Conservation (phyloP, 768 basidiomycete species). For the Boletus speciosus region DNA sequence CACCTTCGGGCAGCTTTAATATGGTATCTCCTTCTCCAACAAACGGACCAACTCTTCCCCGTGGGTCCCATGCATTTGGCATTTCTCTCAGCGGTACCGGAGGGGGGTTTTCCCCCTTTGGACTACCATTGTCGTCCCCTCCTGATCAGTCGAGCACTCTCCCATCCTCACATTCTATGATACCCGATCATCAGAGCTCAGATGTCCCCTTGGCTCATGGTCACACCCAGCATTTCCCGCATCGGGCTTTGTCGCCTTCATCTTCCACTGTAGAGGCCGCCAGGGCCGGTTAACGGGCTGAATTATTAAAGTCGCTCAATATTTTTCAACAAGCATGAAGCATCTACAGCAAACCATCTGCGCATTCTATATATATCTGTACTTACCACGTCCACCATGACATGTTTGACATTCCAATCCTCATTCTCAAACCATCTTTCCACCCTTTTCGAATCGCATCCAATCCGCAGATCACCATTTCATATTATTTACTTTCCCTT, state of each 20-base stretch:
- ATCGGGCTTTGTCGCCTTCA: constrained; percentile 37
- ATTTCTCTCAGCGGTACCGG: constrained; percentile 27
- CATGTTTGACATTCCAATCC: constrained; percentile 33
- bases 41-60: constrained; percentile 26
- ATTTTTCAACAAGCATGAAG: constrained; percentile 38
- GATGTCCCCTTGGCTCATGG: constrained; percentile 31
- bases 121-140: constrained; percentile 32
- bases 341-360: constrained; percentile 39
- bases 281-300: constrained; percentile 38
- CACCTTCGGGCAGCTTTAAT: constrained; percentile 29
- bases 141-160: constrained; percentile 26
- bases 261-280: constrained; percentile 38
- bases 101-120: constrained; percentile 31
- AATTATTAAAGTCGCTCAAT: constrained; percentile 38
- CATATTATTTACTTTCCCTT: constrained; percentile 28
- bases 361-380: constrained; percentile 40
- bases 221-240: constrained; percentile 37
- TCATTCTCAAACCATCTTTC: constrained; percentile 24
- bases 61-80: constrained; percentile 32
- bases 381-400: constrained; percentile 34
- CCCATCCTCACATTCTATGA: constrained; percentile 32
- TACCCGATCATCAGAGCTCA: constrained; percentile 35
- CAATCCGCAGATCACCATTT: constrained; percentile 26
- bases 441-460: constrained; percentile 27
- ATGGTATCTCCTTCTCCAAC: constrained; percentile 24